Base-by-base conservation (phyloP, 495 filamentous ascomycete species). In the Pyronema omphalodes region DNA sequence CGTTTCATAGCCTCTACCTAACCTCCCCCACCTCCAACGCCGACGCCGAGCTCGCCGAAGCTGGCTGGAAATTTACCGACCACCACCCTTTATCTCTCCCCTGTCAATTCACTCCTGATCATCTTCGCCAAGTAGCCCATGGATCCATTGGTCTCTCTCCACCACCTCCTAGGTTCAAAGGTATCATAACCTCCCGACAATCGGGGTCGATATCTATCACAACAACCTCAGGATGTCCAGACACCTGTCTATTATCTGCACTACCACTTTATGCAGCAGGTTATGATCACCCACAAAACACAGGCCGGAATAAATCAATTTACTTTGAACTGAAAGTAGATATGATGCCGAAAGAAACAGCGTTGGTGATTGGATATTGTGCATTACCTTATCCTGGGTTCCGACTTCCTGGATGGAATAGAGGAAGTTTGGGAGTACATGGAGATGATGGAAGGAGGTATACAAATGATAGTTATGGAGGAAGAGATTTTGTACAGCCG, bases 401-500 rank as follows among this genome's bases (percentile, higher is more conserved):
- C 75, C 76, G 89, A 41, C 75, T 91, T 53, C 89, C 89, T 0
- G 89, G 89, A 1, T 95, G 89, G 89, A 81, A 96, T 63, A 72
- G 88, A 33, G 88, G 77, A 1, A 84, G 80, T 44, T 62, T 94
- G n/a, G 89, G 75, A 6, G 80, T 95, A 9, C 91, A 94, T 60
- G 83, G 84, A 3, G 89, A 96, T 64, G 89, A 96, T 66, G 89
- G 89, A 9, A 79, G 84, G 59, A 74, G 78, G 58, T 96, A 84
- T 66, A 74, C 91, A 56, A 93, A 94, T 69, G 85, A 95, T 62
- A 75, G 76, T 1, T 87, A 74, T 72, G 89, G 89, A 18, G 89
- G 89, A 2, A 79, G 76, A 57, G 72, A 80, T 52, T 94, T 95
- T 63, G 76, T 75, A 0, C 48, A n/a, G 18, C 59, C 74, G 1